phyloP scores from a whole-genome alignment of 768 basidiomycete genomes.

The Suillus spraguei region DNA sequence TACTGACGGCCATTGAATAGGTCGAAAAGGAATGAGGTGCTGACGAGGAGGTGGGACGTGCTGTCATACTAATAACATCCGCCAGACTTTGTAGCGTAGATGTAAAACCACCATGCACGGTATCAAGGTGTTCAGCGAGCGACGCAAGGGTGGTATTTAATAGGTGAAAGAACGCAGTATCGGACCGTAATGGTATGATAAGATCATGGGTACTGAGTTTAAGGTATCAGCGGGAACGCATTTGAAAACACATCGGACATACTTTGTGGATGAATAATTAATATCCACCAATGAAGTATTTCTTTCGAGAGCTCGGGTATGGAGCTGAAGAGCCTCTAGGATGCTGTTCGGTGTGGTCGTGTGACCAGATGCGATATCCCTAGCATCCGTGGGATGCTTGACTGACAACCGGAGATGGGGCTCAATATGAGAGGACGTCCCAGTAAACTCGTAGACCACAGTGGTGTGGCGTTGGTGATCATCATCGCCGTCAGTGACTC shows the following conservation, averaged over 20 bases:
- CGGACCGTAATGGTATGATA: conserved; percentile 79
- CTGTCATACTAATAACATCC: conserved; percentile 32
- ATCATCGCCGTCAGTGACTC: neutral
- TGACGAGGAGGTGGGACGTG: conserved; percentile 35
- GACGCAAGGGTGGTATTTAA: conserved; percentile 63
- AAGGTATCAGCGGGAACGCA: neutral
- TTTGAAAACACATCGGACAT: neutral
- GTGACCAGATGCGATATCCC: neutral
- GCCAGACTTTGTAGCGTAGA: conserved; percentile 52
- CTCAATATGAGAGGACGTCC: conserved; percentile 49
- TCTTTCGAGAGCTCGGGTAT: conserved; percentile 4
- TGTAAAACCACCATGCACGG: conserved; percentile 53
- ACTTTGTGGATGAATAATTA: neutral
- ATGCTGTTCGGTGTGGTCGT: conserved; percentile 18
- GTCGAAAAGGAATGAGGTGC: conserved; percentile 34
- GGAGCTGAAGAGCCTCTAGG: conserved; percentile 11
- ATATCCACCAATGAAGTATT: neutral
- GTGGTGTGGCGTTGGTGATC: conserved; percentile 17
- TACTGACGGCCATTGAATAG: conserved; percentile 28
- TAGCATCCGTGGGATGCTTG: conserved; percentile 16
- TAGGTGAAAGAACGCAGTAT: conserved; percentile 78
- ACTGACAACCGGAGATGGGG: conserved; percentile 61
- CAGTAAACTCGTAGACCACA: conserved; percentile 61
- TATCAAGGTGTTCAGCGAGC: conserved; percentile 51
- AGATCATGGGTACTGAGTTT: conserved; percentile 45